Evolutionary conservation across 441 rosid species (phyloP).

Genomic region (Metrosideros polymorpha): DNA sequence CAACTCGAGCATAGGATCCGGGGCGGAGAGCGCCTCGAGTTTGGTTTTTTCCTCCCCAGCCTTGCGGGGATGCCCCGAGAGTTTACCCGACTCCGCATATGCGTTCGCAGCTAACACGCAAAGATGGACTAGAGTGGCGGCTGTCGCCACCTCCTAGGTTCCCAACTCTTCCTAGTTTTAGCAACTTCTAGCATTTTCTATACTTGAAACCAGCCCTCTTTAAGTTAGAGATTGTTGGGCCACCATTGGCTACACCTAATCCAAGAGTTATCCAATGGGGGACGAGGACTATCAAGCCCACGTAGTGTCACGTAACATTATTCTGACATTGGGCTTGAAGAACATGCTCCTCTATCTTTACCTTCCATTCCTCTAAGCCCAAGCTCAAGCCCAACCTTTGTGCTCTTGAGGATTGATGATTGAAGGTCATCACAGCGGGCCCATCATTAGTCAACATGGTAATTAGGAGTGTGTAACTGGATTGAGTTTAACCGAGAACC

Average conservation of each 20-base stretch:
- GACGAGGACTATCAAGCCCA: not conserved
- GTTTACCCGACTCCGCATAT: not conserved
- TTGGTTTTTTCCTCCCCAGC: not conserved
- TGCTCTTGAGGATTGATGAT: not conserved
- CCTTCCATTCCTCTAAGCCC: not conserved
- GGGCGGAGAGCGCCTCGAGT: not conserved
- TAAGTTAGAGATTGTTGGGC: not conserved
- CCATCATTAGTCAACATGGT: not conserved
- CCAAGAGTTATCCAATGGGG: not conserved
- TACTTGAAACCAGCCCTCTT: not conserved
- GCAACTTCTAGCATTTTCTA: not conserved
- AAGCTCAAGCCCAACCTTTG: not conserved
- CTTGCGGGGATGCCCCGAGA: not conserved
- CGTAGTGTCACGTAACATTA: too few relatives aligned
- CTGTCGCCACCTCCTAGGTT: not conserved
- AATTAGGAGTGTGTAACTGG: too few relatives aligned
- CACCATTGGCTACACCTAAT: not conserved
- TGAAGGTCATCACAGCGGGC: not conserved
- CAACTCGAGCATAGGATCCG: not conserved
- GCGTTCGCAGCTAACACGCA: not conserved
- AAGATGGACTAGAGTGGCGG: not conserved
- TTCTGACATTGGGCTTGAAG: not conserved
- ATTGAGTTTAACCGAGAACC: too few relatives aligned
- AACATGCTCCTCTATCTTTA: not conserved
- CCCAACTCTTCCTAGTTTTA: not conserved